Percentiles rank a stretch among this genome's conserved stretches.
These are phyloP conservation scores for Ettlia oleoabundans DNA, from an alignment of 139 green algal genomes.

Conservation along the genomic window DNA sequence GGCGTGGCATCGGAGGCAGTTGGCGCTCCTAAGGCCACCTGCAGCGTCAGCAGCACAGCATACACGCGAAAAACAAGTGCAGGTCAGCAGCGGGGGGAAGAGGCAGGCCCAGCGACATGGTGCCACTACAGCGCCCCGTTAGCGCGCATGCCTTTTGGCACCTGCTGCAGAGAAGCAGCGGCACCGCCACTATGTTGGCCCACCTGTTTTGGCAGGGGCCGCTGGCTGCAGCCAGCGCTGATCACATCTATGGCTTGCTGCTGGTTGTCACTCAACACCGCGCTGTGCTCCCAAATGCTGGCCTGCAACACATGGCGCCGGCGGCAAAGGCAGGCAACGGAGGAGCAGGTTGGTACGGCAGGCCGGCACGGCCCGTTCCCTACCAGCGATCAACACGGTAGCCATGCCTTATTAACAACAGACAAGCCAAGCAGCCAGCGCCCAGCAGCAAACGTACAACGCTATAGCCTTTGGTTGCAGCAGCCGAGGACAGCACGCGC, in stretches of 20 bases:
- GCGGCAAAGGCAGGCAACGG: background rate
- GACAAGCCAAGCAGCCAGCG: too few species aligned
- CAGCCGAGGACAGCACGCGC: background rate
- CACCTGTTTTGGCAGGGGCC: slow-evolving; percentile 72
- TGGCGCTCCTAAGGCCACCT: background rate
- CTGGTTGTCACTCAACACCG: slow-evolving; percentile 67
- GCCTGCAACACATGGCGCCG: slow-evolving; percentile 40
- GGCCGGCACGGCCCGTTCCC: too few species aligned
- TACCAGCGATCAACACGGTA: too few species aligned
- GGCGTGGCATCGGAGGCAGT: background rate
- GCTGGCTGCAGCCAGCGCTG: slow-evolving; percentile 49
- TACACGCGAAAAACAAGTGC: too few species aligned
- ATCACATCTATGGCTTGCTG: slow-evolving; percentile 66
- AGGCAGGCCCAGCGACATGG: background rate
- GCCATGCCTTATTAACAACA: too few species aligned
- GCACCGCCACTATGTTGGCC: too few species aligned
- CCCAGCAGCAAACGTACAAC: slow-evolving; percentile 59
- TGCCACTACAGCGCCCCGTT: background rate
- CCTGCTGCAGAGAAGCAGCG: background rate
- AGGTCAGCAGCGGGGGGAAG: too few species aligned
- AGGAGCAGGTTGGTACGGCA: background rate
- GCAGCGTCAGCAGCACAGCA: background rate
- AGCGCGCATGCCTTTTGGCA: too few species aligned
- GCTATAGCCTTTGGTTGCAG: slow-evolving; percentile 54
- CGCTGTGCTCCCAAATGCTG: slow-evolving; percentile 70